These are phyloP conservation scores for Inga leiocalycina DNA, from an alignment of 306 rosid species.

Conservation along the genomic window DNA sequence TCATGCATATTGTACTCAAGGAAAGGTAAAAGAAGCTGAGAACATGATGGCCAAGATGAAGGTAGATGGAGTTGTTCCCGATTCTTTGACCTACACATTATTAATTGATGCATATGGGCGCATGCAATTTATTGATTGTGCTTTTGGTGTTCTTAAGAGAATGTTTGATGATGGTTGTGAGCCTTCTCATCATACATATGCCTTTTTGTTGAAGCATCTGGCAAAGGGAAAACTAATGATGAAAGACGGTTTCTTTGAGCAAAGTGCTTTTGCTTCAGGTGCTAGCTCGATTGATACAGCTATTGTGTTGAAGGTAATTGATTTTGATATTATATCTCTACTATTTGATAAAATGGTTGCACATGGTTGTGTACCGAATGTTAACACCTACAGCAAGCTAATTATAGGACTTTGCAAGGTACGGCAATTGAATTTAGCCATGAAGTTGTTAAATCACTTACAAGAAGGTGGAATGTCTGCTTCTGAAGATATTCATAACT, in stretches of 20 bases:
- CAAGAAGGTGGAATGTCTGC: conserved; percentile 53
- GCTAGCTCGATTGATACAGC: neutral
- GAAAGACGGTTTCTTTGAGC: neutral
- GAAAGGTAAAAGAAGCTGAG: conserved; percentile 67
- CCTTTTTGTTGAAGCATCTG: conserved; percentile 36
- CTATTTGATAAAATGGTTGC: conserved; percentile 59
- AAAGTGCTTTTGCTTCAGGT: neutral
- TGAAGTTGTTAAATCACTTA: conserved; percentile 48
- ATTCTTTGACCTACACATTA: conserved; percentile 55
- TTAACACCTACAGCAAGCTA: conserved; percentile 56
- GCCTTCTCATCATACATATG: conserved; percentile 62
- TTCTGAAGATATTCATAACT: conserved; percentile 48
- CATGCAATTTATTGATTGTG: conserved; percentile 52
- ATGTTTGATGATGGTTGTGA: conserved; percentile 69
- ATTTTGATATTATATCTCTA: conserved; percentile 48
- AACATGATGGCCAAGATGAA: conserved; percentile 54
- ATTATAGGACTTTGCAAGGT: conserved; percentile 66
- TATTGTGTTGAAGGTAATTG: conserved; percentile 47
- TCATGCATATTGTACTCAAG: conserved; percentile 62
- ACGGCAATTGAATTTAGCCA: conserved; percentile 49
- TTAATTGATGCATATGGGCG: conserved; percentile 59
- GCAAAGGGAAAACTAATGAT: neutral
- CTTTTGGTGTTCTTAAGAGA: conserved; percentile 64
- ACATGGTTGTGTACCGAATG: conserved; percentile 61
- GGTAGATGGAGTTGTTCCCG: conserved; percentile 53